A percentile compares a stretch with the other conserved stretches of the same genome.
Evolutionary conservation across 352 stramenopile species (phyloP).

Genomic region (Pythium chondricola): DNA sequence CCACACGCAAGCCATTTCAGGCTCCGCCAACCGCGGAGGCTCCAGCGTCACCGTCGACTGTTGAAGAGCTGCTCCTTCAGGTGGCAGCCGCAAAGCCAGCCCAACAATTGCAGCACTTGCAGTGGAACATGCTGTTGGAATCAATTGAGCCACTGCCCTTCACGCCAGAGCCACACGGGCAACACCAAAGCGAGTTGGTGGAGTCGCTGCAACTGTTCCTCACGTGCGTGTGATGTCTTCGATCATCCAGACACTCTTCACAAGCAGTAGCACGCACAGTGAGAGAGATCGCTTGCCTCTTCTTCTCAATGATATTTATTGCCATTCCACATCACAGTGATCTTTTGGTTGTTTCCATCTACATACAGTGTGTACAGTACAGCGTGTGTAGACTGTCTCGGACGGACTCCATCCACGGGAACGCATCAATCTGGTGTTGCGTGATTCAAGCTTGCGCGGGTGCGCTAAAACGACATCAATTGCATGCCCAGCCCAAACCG

Average conservation of each 20-base stretch:
- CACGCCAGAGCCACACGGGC: too few relatives aligned
- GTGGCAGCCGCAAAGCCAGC: not conserved
- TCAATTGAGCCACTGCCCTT: constrained; percentile 49
- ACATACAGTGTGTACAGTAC: not conserved
- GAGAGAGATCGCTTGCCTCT: too few relatives aligned
- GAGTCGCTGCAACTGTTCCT: constrained; percentile 21
- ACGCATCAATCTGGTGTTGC: too few relatives aligned
- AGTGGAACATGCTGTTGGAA: constrained; percentile 13
- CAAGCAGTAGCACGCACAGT: too few relatives aligned
- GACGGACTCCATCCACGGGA: too few relatives aligned
- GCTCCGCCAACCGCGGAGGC: not conserved
- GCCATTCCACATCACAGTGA: too few relatives aligned
- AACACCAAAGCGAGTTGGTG: constrained; percentile 29
- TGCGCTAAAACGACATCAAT: too few relatives aligned
- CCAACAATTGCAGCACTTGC: not conserved
- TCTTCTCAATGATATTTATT: constrained; percentile 2
- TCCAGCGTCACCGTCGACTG: constrained; percentile 10
- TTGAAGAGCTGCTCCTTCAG: constrained; percentile 15
- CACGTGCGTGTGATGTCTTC: constrained; percentile 7
- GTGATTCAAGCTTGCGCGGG: too few relatives aligned
- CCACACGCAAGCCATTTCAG: constrained; percentile 22
- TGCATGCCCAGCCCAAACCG: too few relatives aligned
- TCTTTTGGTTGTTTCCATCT: not conserved
- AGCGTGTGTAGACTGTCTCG: too few relatives aligned
- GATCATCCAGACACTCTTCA: too few relatives aligned